phyloP scores from a whole-genome alignment of 2,329 filamentous ascomycete genomes.

The Sphaerulina vaccinii region DNA sequence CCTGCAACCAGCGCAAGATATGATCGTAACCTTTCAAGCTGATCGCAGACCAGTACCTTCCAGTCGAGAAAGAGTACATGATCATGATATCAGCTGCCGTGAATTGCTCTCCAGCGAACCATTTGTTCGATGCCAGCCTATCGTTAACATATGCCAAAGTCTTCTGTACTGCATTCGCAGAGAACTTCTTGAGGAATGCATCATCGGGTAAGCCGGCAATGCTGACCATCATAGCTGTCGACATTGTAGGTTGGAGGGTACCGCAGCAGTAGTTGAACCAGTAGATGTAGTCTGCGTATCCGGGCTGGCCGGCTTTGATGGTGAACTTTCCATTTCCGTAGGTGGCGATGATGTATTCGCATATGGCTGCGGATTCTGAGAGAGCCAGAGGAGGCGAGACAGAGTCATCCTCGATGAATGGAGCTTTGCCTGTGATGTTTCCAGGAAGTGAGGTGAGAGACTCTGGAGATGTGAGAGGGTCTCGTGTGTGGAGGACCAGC shows the following conservation, averaged over 20 bases:
- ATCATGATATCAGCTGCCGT: constrained; percentile 65
- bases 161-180: constrained; percentile 36
- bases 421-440: constrained; percentile 32
- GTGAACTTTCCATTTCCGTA: constrained; percentile 54
- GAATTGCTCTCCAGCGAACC: constrained; percentile 60
- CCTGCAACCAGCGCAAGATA: constrained; percentile 34
- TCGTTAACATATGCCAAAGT: constrained; percentile 49
- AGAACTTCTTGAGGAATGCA: constrained; percentile 34
- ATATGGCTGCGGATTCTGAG: constrained; percentile 58
- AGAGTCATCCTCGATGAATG: constrained; percentile 59
- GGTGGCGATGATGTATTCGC: constrained; percentile 60
- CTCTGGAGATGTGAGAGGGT: constrained; percentile 37
- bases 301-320: constrained; percentile 44
- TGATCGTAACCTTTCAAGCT: constrained; percentile 22
- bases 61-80: constrained; percentile 59
- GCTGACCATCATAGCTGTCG: neutral
- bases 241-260: neutral
- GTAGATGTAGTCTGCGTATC: constrained; percentile 61
- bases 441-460: constrained; percentile 20
- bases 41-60: constrained; percentile 46
- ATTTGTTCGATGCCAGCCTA: constrained; percentile 49
- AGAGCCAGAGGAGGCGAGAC: constrained; percentile 44
- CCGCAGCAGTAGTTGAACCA: constrained; percentile 41
- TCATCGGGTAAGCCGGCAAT: constrained; percentile 22
- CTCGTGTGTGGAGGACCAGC: constrained; percentile 47